Base-by-base conservation (phyloP, 768 basidiomycete species). In the Ramaria sp. region DNA sequence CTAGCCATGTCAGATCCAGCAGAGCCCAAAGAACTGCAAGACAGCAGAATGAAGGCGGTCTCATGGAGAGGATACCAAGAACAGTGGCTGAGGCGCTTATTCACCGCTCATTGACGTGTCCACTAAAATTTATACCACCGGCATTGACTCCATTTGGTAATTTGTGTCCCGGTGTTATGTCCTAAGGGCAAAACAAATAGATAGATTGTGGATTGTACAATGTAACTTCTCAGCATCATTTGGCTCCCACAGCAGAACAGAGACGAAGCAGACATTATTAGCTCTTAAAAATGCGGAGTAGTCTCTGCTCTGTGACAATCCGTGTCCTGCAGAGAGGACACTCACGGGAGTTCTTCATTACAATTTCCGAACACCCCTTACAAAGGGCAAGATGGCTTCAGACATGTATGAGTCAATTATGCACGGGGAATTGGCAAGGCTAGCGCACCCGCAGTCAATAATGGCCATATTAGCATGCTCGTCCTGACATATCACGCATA, bases 401-500 rank as follows among this genome's bases (percentile, higher is more conserved):
- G 51, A 51, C 37, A 38, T 13, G 43, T 42, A 65, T 11, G 51
- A 30, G 7, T 34, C 30, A 22, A 15, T 55, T 30, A 41, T 30
- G 54, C 11, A 34, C 60, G 33, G 34, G 27, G 43, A 56, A 51
- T 24, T 11, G 45, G 24, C 22, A 10, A 15, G 1, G 79, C 34
- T 37, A 37, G 34, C 85, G 45, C 67, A 90, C 86, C 93, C 93
- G 79, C 93, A 96, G 69, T 96, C 93, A 12, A 95, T 87, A 54
- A 92, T 83, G 1, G 91, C 93, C 57, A 96, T 88, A 62, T 88
- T 92, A 0, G 93, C 92, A 61, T 95, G 92, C 59, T 92, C 88
- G 60, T 96, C 93, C 65, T 94, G 92, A 65, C 93, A 96, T 10
- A 96, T 79, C 0, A 95, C 89, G 67, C 93, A 96, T 4, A 93